Evolutionary conservation across 495 filamentous ascomycete species (phyloP).

Genomic region (Bryoglossum gracile): DNA sequence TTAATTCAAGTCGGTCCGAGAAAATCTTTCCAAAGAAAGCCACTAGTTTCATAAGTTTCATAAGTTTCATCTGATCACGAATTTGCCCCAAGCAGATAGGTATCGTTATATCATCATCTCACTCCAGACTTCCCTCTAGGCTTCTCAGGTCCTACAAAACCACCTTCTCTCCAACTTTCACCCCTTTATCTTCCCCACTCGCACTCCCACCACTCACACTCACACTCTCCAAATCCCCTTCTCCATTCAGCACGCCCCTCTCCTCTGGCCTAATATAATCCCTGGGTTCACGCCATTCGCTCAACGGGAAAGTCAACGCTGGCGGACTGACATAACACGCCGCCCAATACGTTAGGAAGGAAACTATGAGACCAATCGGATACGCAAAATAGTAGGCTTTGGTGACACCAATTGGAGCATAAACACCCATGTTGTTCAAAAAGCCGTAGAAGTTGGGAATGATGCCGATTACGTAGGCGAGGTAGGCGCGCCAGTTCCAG

Average conservation of each 20-base stretch:
- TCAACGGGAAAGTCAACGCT: constrained; percentile 16
- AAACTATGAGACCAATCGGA: constrained; percentile 27
- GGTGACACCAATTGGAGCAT: constrained; percentile 26
- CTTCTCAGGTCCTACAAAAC: no score
- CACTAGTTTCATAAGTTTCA: no score
- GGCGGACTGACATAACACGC: constrained; percentile 15
- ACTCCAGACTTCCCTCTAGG: no score
- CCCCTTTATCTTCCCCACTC: no score
- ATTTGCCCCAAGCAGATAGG: no score
- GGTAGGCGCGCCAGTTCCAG: constrained; percentile 36
- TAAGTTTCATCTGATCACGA: no score
- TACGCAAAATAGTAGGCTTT: constrained; percentile 34
- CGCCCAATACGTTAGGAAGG: constrained; percentile 26
- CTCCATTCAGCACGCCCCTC: constrained; percentile 3
- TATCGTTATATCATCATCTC: no score
- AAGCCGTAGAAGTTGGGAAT: constrained; percentile 32
- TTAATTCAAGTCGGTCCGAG: no score
- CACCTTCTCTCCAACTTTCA: background rate
- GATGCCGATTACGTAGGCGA: constrained; percentile 32
- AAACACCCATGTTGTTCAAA: constrained; percentile 33
- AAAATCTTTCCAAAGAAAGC: no score
- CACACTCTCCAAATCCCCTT: constrained; percentile 1
- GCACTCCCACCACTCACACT: background rate
- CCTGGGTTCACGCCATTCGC: constrained; percentile 31
- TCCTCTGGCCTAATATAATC: constrained; percentile 28